Conservation (phyloP, 1,284 basidiomycete genomes). For the Coniophora puteana region DNA sequence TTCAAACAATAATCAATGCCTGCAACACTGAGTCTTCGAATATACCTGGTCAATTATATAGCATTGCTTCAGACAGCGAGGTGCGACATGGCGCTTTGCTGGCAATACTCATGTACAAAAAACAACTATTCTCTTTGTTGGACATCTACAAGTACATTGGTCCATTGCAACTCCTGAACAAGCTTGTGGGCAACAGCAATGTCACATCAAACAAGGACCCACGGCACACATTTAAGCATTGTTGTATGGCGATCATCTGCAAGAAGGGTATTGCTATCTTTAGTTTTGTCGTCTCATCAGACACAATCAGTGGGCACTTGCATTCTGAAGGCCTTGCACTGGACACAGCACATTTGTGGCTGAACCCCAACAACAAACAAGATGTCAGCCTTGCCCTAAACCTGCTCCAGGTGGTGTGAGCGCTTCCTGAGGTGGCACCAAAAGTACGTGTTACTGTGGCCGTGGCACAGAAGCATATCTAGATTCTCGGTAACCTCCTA, state of each 20-base stretch:
- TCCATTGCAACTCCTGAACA: conserved; percentile 24
- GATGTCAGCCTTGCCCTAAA: conserved; percentile 6
- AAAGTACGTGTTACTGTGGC: neutral
- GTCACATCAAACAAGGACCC: conserved; percentile 31
- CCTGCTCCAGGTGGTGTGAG: conserved; percentile 6
- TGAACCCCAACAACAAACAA: conserved; percentile 11
- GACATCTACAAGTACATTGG: conserved; percentile 18
- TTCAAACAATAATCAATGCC: conserved; percentile 15
- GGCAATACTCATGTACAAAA: neutral
- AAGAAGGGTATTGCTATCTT: conserved; percentile 19
- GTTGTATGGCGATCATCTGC: conserved; percentile 26
- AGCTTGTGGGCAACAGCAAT: conserved; percentile 30
- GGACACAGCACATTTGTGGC: no score
- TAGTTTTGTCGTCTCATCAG: conserved; percentile 21
- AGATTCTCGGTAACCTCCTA: neutral
- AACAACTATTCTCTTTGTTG: conserved; percentile 3
- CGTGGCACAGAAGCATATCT: neutral
- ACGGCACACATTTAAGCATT: conserved; percentile 31
- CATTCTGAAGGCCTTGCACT: neutral
- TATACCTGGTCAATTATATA: conserved; percentile 13
- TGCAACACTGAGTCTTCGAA: conserved; percentile 10
- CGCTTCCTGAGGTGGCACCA: conserved; percentile 2
- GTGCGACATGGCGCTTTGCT: conserved; percentile 14
- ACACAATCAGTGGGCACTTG: conserved; percentile 20
- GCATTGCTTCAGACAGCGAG: conserved; percentile 31